Evolutionary conservation across 1,139 yeast species (phyloP), one percentile per base, ranked within the genome.

Genomic region (Diutina ranongensis): DNA sequence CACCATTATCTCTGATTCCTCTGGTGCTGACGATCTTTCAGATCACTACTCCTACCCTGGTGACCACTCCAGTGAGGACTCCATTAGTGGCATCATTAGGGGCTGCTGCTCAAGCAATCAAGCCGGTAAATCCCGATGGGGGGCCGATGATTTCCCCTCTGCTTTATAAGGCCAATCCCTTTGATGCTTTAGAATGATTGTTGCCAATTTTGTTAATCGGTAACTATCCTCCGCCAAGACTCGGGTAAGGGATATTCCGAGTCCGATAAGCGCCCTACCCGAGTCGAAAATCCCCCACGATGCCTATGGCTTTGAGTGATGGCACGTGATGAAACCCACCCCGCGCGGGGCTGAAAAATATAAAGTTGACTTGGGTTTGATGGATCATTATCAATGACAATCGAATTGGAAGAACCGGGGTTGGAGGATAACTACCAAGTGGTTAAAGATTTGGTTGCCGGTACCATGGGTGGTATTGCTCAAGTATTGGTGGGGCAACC

Each of bases 401-500:
- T 71, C 45, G 75, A 70, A 53, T 58, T 71, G 46, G 78, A 74
- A 58, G 78, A 74, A 53, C 72, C 73, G 9, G 63, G 67, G 16
- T 58, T 69, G 44, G 60, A 60, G 44, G 64, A 66, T 49, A 65
- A 70, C 55, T 54, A 58, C 45, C 78, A 88, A 54, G 92, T 87
- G 2, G 57, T 72, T 31, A 88, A 87, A 57, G 97, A 89, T 60
- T 74, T 89, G 46, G 68, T 84, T 50, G 94, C 94, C 4, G 97
- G 97, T 10, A 88, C 96, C 32, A 73, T 85, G 58, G 97, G 97
- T 50, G 97, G 97, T 49, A 78, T 89, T 44, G 88, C 96, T 15
- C 97, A 89, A 64, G 97, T 89, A 13, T 68, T 89, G 44, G 86
- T 83, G n/a, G 97, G 97, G 31, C 97, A 89, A 63, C 97, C 97